phyloP scores from a whole-genome alignment of 2,329 filamentous ascomycete genomes.

The Aspergillus alliaceus region DNA sequence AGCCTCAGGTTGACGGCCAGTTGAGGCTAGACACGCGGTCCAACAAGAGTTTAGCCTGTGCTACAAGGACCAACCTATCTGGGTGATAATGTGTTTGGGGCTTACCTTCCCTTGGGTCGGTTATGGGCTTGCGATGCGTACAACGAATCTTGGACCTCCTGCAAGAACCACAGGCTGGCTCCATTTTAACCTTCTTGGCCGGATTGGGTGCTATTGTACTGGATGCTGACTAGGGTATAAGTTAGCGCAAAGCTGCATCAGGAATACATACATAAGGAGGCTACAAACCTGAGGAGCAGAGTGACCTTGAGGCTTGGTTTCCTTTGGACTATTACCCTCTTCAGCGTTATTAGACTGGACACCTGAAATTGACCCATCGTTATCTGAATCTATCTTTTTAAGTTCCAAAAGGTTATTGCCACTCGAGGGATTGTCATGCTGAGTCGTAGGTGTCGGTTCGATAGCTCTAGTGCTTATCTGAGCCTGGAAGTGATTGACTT shows the following conservation, averaged over 20 bases:
- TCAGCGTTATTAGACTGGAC: neutral
- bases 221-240: neutral
- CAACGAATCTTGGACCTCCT: constrained; percentile 28
- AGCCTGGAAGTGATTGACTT: neutral
- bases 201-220: neutral
- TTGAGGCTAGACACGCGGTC: neutral
- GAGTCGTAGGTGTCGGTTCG: neutral
- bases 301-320: neutral
- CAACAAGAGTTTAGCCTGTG: too few relatives aligned
- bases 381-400: neutral
- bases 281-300: neutral
- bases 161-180: constrained; percentile 23
- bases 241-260: neutral
- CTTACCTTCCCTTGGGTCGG: neutral
- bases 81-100: neutral
- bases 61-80: too few relatives aligned
- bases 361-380: neutral
- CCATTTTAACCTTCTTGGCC: constrained; percentile 1
- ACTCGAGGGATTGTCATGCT: neutral
- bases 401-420: neutral
- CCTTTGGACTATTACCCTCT: neutral
- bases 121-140: constrained; percentile 17
- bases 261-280: neutral
- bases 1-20: neutral
- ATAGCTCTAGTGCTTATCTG: neutral